phyloP scores from a whole-genome alignment of 768 basidiomycete genomes.

The Sutorius australiensis region DNA sequence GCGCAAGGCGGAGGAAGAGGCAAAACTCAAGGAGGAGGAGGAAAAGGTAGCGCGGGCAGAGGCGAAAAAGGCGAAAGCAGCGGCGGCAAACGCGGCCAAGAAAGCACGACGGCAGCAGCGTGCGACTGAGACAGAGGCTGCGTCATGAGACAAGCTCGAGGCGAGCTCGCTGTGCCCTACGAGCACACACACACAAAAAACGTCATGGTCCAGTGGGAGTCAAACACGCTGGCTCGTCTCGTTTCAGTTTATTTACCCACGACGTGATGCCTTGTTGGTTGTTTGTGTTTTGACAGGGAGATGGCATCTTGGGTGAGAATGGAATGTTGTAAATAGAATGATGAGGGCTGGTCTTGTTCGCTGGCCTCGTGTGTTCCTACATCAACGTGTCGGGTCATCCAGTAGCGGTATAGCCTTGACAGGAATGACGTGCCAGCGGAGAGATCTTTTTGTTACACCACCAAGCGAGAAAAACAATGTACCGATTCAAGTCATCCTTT shows the following conservation, averaged over 20 bases:
- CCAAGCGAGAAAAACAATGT: constrained; percentile 15
- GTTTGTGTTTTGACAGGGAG: too few relatives aligned
- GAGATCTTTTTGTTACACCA: too few relatives aligned
- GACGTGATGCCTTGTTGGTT: background rate
- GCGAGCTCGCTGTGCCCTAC: background rate
- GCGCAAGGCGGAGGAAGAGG: constrained; percentile 66
- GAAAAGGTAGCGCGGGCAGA: constrained; percentile 73
- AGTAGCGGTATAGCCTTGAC: constrained; percentile 23
- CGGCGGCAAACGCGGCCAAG: constrained; percentile 87
- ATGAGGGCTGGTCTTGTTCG: background rate
- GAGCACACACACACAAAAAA: background rate
- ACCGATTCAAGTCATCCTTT: constrained; percentile 17
- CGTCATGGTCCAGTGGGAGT: background rate
- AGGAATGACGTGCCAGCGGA: too few relatives aligned
- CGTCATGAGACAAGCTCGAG: constrained; percentile 3
- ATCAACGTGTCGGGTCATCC: constrained; percentile 15
- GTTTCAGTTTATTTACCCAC: constrained; percentile 6
- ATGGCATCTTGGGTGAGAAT: background rate
- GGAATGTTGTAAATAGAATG: constrained; percentile 4
- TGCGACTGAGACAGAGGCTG: constrained; percentile 38
- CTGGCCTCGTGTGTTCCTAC: constrained; percentile 5
- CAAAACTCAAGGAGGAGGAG: constrained; percentile 74
- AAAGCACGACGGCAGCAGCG: constrained; percentile 74
- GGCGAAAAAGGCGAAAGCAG: constrained; percentile 80
- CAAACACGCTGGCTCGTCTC: background rate